A percentile compares a stretch with the other conserved stretches of the same genome.
Evolutionary conservation across 2,329 filamentous ascomycete species (phyloP).

Genomic region (Niveomyces coronatus): DNA sequence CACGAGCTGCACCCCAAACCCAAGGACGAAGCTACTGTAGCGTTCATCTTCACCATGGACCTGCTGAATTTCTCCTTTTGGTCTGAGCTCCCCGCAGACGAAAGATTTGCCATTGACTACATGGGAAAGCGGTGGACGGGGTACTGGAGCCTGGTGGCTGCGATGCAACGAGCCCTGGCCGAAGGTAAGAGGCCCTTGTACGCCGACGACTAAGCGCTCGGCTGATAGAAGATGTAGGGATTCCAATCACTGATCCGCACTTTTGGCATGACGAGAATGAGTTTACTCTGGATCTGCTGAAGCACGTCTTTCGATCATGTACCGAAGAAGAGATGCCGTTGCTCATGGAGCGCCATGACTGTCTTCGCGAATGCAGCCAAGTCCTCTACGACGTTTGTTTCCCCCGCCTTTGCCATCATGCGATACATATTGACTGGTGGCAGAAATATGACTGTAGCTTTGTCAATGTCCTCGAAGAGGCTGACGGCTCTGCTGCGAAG

Average conservation of each 20-base stretch:
- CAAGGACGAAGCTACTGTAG: slow-evolving; percentile 69
- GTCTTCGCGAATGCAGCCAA: slow-evolving; percentile 71
- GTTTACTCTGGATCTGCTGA: slow-evolving; percentile 64
- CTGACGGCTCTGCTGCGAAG: slow-evolving; percentile 67
- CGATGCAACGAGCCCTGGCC: slow-evolving; percentile 76
- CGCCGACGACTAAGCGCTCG: no score
- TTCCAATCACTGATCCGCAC: slow-evolving; percentile 78
- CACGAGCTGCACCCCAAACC: slow-evolving; percentile 83
- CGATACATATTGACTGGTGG: not conserved
- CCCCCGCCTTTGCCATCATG: not conserved
- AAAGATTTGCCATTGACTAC: slow-evolving; percentile 78
- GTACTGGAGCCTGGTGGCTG: slow-evolving; percentile 89
- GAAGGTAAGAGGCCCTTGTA: no score
- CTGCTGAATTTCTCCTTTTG: slow-evolving; percentile 96
- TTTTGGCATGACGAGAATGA: slow-evolving; percentile 75
- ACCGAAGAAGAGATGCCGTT: slow-evolving; percentile 83
- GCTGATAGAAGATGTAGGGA: slow-evolving; percentile 38
- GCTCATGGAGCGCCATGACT: slow-evolving; percentile 64
- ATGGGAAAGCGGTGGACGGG: slow-evolving; percentile 76
- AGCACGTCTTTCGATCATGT: slow-evolving; percentile 73
- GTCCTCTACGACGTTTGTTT: slow-evolving; percentile 62
- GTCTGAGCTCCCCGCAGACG: slow-evolving; percentile 59
- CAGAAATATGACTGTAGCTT: slow-evolving; percentile 71
- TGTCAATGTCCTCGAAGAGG: slow-evolving; percentile 59
- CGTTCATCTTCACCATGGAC: slow-evolving; percentile 97